Base-by-base conservation (phyloP, 2,329 filamentous ascomycete species). In the Pseudocercospora fijiensis region DNA sequence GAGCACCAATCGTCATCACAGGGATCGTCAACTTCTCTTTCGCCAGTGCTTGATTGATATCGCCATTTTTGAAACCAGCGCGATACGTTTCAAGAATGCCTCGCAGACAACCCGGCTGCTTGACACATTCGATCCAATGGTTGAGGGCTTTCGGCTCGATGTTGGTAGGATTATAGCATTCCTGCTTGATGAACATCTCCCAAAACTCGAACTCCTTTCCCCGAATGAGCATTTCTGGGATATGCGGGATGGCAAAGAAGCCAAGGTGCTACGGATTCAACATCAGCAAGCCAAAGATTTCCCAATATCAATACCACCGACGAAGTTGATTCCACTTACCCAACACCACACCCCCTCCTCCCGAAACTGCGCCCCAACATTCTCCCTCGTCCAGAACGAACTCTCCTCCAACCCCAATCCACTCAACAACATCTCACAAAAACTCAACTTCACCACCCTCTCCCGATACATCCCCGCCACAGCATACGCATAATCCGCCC, bases 151-250 rank as follows among this genome's bases (percentile, higher is more conserved):
- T 69, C 1, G 71, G 73, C 57, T 76, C 74, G 30, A 78, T 74
- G 4, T 71, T 66, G 52, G 72, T 73, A 6, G 76, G 76, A 58
- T 78, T 77, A 62, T 77, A 77, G 65, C 76, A 78, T 67, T 78
- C 76, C 43, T 76, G 74, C 62, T 76, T 77, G 69, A 78, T 78
- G 65, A 78, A 78, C 68, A 74, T 74, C 60, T 75, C 75, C 76
- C 76, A 78, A 43, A 78, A 78, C 62, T 77, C 76, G 27, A 72
- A 68, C 67, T 78, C 76, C 18, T 75, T 73, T 1, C 76, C 76
- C 49, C 73, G 70, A 11, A 78, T 78, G 51, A 78, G 69, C 76
- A 78, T 78, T 65, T 78, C 76, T 0, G 76, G 76, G 1, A 78
- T 68, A 56, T 78, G 74, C 1, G 76, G 76, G 57, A 78, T 69